Base-by-base conservation (phyloP, 805 yeast species). In the Metschnikowia henanensis region DNA sequence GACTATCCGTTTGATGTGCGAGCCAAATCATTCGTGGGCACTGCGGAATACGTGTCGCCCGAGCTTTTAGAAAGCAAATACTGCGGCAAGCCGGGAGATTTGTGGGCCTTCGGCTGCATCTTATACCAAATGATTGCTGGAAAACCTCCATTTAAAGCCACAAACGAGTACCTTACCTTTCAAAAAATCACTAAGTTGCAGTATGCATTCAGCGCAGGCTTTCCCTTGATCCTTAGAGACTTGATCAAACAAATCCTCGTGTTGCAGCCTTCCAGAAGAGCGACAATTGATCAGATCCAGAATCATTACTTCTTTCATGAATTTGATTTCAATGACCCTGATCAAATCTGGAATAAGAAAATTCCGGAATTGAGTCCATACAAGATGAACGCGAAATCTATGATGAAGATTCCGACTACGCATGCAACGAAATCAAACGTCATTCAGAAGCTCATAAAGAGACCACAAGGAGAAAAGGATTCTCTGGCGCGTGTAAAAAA, bases 11-110 rank as follows among this genome's bases (percentile, higher is more conserved):
- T 74, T 13, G 84, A 84, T 55, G 79, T 81, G 1, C 73, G 81
- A 54, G 90, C 94, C 5, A 83, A 78, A 51, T 86, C 94, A 0
- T 87, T 87, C 65, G 95, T 87, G 22, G 95, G 95, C 4, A 86
- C 92, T 0, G 92, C 92, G 0, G 92, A 85, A 54, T 85, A 85
- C 55, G 91, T 86, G 6, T 83, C 91, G 0, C 95, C 95, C 0
- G 95, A 87, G 56, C 66, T 87, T 30, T 67, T 87, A 46, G 87
- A 83, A 50, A 86, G 77, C 56, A 86, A 84, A 55, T 83, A 80
- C 53, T 75, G 81, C 53, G 83, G 84, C 5, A 78, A 77, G 49
- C 74, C 81, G 0, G 78, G 80, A 18, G 84, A 79, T 55, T 62
- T 79, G 15, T 79, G 84, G 84, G 83, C 84, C 0, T 68, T 77